Evolutionary conservation across 257 asterid species (phyloP), one percentile per base, ranked within the genome.

Genomic region (Hygrophila difformis): DNA sequence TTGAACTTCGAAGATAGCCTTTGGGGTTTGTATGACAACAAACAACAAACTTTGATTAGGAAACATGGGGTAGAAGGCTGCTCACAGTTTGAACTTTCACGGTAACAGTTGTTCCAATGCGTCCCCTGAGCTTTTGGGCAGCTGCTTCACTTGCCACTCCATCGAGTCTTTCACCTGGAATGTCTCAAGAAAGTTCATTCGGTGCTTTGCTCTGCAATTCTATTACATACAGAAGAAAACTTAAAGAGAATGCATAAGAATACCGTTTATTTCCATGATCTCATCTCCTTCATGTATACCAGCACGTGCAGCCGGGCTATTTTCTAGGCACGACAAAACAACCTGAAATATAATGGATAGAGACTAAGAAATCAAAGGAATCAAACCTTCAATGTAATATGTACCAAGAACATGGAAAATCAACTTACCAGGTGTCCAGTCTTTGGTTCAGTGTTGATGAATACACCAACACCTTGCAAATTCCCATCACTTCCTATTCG

Each of bases 301-400:
- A 47, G 97, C 95, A 57, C 93, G 95, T 29, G 93, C 95, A 55
- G 95, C 97, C 5, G 97, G 97, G 59, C 97, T 65, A 47, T 82
- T 77, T 67, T 88, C 87, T 31, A 84, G 52, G 70, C 97, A 84
- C n/a, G 89, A 79, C 68, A 84, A 69, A 53, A 88, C 95, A 56
- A 88, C 89, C 97, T 87, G 66, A 58, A 74, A 36, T 17, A 16
- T 35, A 33, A 10, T 12, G 10, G 10, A 10, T 10, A 33, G 1
- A 33, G 37, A 10, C 8, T 9, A 2, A 6, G 37, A 22, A 46
- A 36, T 46, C 16, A 33, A 55, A 5, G 8, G 0, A 8, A 26
- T 3, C 31, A 26, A 26, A 26, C 31, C 8, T 26, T n/a, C n/a
- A n/a, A 26, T 26, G 31, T 26, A 26, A 3, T 26, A 26, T 3